Conservation (phyloP, 441 rosid species). For the Populus hybrid region DNA sequence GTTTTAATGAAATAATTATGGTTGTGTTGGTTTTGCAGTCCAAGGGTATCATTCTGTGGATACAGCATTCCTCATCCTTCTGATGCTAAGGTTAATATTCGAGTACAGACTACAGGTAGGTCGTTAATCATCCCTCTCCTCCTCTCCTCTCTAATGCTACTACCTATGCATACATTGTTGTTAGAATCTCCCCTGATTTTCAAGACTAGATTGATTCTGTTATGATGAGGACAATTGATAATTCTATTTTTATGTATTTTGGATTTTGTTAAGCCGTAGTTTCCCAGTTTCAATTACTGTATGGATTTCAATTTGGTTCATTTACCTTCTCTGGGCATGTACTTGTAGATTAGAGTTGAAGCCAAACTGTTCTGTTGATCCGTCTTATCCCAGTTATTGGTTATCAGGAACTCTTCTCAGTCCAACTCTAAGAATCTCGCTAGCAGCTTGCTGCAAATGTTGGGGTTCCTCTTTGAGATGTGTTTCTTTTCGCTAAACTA, state of each 20-base stretch:
- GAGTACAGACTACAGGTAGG: slow-evolving; percentile 90
- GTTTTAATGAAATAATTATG: slow-evolving; percentile 4
- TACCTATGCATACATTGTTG: neutral
- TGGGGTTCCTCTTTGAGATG: neutral
- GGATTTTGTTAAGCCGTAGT: neutral
- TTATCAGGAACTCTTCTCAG: neutral
- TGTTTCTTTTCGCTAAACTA: neutral
- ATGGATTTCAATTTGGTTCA: neutral
- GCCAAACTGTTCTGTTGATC: neutral
- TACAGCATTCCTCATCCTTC: slow-evolving; percentile 98
- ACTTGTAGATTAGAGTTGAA: neutral
- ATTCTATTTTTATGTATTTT: neutral
- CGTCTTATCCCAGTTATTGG: neutral
- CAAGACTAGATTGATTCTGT: neutral
- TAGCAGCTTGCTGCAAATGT: neutral
- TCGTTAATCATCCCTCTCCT: neutral
- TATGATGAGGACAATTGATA: neutral
- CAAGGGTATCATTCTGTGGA: slow-evolving; percentile 65
- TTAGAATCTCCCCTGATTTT: neutral
- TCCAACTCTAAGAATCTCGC: neutral
- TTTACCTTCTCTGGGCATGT: neutral
- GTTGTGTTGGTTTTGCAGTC: slow-evolving; percentile 49
- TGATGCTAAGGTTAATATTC: slow-evolving; percentile 68
- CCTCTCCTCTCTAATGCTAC: neutral
- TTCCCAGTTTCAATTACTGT: neutral